A percentile compares a stretch with the other conserved stretches of the same genome.
Conservation (phyloP, 257 asterid genomes). For the Primulina tabacum region DNA sequence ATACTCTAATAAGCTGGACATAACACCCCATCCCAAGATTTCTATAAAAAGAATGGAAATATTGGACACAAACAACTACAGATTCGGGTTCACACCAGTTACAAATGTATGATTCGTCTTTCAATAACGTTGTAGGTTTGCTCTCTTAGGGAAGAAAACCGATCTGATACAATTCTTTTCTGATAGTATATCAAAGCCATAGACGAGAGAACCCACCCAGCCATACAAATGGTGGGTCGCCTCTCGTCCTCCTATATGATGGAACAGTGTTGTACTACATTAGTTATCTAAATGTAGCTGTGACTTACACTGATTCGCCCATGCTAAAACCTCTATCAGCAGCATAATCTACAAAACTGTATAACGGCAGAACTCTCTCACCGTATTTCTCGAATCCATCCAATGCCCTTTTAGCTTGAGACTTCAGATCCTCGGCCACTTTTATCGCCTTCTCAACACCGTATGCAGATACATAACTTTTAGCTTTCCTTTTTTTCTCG, state of each 20-base stretch:
- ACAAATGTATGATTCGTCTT: background rate
- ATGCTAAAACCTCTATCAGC: slow-evolving; percentile 50
- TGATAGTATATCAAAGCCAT: background rate
- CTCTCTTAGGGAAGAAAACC: background rate
- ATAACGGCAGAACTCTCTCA: slow-evolving; percentile 41
- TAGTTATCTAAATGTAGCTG: background rate
- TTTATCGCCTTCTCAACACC: slow-evolving; percentile 55
- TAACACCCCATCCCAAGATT: too few relatives aligned
- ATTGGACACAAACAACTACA: too few relatives aligned
- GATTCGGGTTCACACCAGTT: too few relatives aligned
- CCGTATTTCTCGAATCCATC: slow-evolving; percentile 53
- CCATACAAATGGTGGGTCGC: background rate
- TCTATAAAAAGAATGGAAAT: too few relatives aligned
- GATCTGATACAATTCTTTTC: background rate
- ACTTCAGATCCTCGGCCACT: slow-evolving; percentile 51
- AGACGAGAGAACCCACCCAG: background rate
- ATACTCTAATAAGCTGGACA: too few relatives aligned
- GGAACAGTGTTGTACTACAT: too few relatives aligned
- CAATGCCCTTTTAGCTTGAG: slow-evolving; percentile 45
- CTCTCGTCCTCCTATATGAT: background rate
- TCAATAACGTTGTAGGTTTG: too few relatives aligned
- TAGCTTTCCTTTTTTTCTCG: slow-evolving; percentile 30
- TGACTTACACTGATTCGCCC: background rate
- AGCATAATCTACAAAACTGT: slow-evolving; percentile 56
- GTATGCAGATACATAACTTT: slow-evolving; percentile 47